Conservation (phyloP, 1,284 basidiomycete genomes). For the Neonothopanus nambi region DNA sequence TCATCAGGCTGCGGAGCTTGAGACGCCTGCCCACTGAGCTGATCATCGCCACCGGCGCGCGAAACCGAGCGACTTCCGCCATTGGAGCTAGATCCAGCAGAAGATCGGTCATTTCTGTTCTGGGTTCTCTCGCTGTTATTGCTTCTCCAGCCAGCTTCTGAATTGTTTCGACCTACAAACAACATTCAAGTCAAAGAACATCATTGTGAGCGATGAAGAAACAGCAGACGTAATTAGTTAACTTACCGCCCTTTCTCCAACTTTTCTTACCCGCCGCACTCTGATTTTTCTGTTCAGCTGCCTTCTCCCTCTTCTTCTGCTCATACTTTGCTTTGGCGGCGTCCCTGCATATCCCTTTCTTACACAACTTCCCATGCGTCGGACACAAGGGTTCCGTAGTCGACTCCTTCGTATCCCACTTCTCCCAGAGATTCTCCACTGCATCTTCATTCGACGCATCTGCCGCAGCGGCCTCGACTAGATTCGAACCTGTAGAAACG, state of each 20-base stretch:
- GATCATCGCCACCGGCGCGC: not conserved
- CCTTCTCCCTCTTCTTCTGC: not conserved
- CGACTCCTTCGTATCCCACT: not conserved
- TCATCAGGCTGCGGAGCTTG: not conserved
- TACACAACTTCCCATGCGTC: slow-evolving; percentile 4
- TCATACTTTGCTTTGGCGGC: not conserved
- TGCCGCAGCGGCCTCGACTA: not conserved
- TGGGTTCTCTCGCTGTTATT: not conserved
- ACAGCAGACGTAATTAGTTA: not conserved
- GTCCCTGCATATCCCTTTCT: slow-evolving; percentile 6
- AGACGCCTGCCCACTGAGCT: not conserved
- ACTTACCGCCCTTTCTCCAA: not conserved
- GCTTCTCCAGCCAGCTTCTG: not conserved
- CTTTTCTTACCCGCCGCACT: not conserved
- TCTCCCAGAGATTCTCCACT: slow-evolving; percentile 9
- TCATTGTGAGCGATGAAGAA: not conserved
- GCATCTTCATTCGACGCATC: not conserved
- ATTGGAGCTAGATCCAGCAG: not conserved
- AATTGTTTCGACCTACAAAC: not conserved
- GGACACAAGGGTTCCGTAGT: not conserved
- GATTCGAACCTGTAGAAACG: no score
- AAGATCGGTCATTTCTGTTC: not conserved
- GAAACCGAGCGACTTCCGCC: not conserved
- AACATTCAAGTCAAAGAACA: no score
- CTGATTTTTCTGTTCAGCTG: not conserved